Conservation (phyloP, 2,329 filamentous ascomycete species). For the Ophiostoma populinum region DNA sequence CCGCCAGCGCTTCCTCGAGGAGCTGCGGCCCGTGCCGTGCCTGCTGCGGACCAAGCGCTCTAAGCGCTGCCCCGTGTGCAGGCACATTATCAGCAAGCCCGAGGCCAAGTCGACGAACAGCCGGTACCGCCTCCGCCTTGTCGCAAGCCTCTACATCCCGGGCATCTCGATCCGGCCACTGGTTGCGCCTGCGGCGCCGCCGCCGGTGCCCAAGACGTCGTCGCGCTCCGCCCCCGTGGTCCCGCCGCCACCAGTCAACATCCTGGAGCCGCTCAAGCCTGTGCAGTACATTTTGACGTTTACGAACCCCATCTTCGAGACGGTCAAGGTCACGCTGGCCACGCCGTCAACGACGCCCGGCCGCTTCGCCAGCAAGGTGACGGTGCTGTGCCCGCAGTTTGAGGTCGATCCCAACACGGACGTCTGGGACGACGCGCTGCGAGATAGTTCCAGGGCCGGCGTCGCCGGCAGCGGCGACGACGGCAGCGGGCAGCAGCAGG, state of each 20-base stretch:
- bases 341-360: constrained; percentile 68
- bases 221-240: constrained; percentile 12
- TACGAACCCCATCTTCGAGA: constrained; percentile 86
- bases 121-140: constrained; percentile 79
- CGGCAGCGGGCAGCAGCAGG: constrained; percentile 34
- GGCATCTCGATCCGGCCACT: constrained; percentile 57
- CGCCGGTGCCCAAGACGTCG: constrained; percentile 6
- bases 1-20: constrained; percentile 45
- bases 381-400: constrained; percentile 85
- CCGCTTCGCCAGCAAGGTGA: constrained; percentile 61
- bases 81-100: constrained; percentile 88
- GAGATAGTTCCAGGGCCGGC: constrained; percentile 23
- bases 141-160: constrained; percentile 79
- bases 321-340: constrained; percentile 71
- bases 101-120: constrained; percentile 80
- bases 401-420: constrained; percentile 85
- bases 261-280: constrained; percentile 40
- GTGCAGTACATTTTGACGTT: constrained; percentile 78
- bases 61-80: constrained; percentile 81
- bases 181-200: constrained; percentile 11
- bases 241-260: constrained; percentile 10
- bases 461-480: constrained; percentile 18
- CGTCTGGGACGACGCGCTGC: constrained; percentile 73
- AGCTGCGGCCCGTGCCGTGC: constrained; percentile 67
- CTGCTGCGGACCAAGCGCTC: constrained; percentile 81